These are phyloP conservation scores for Telfairia occidentalis DNA, from an alignment of 331 rosid species.

Conservation along the genomic window DNA sequence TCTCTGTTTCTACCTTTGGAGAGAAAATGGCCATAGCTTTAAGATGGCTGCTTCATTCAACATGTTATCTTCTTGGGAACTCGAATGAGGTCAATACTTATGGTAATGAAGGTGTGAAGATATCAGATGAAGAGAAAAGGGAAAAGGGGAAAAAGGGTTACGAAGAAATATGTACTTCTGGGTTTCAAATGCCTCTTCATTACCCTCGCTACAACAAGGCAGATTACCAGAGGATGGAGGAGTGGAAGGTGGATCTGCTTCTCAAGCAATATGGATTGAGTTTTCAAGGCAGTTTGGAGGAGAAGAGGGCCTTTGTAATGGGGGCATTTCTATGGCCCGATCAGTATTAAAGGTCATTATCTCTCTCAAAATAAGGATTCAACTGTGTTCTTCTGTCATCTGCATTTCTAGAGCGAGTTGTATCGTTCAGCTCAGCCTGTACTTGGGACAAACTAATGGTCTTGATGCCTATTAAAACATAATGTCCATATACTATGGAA, in stretches of 20 bases:
- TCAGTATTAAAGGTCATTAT: slow-evolving; percentile 20
- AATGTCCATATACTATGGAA: not conserved
- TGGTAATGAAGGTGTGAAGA: not conserved
- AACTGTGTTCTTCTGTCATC: not conserved
- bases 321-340: slow-evolving; percentile 72
- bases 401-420: not conserved
- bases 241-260: slow-evolving; percentile 58
- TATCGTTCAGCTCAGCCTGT: not conserved
- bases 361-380: not conserved
- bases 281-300: slow-evolving; percentile 28
- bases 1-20: not conserved
- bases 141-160: not conserved
- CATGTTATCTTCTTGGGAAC: slow-evolving; percentile 34
- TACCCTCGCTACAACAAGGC: slow-evolving; percentile 58
- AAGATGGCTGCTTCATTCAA: slow-evolving; percentile 40
- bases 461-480: not conserved
- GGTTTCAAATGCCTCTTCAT: slow-evolving; percentile 71
- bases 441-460: not conserved
- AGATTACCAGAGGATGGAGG: slow-evolving; percentile 70
- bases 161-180: slow-evolving; percentile 14
- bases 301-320: slow-evolving; percentile 52
- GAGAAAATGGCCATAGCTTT: slow-evolving; percentile 23
- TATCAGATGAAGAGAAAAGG: slow-evolving; percentile 9
- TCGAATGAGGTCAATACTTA: slow-evolving; percentile 7
- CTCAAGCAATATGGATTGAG: slow-evolving; percentile 53